Percentiles rank a stretch among this genome's conserved stretches.
Conservation (phyloP, 1,139 yeast genomes). For the Suhomyces bolitotheri region DNA sequence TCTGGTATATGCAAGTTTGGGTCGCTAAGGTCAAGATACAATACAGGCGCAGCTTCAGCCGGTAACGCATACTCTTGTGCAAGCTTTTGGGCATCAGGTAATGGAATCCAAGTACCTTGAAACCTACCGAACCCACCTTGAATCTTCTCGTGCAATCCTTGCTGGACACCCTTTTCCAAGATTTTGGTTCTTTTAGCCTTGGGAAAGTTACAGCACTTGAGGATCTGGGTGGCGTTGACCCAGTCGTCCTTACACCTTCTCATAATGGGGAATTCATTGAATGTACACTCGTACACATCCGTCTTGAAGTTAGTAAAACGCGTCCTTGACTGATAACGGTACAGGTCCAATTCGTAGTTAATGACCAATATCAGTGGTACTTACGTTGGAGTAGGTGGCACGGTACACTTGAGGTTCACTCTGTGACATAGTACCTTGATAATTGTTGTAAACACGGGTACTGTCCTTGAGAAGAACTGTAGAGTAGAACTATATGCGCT, state of each 20-base stretch:
- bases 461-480: conserved; percentile 4
- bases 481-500: conserved; percentile 6
- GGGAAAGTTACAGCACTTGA: conserved; percentile 92
- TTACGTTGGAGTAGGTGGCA: conserved; percentile 22
- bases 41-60: conserved; percentile 56
- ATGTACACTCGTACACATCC: conserved; percentile 83
- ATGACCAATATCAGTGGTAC: too few relatives aligned
- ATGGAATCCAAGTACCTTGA: conserved; percentile 98
- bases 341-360: too few relatives aligned
- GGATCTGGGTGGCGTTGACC: conserved; percentile 97
- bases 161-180: conserved; percentile 86
- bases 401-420: conserved; percentile 20
- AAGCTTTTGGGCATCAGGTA: conserved; percentile 55
- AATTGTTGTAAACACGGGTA: background rate
- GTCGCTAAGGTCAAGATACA: conserved; percentile 50
- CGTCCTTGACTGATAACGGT: conserved; percentile 4
- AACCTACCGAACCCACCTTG: conserved; percentile 98
- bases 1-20: conserved; percentile 49
- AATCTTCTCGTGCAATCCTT: conserved; percentile 84
- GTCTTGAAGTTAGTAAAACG: conserved; percentile 16
- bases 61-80: conserved; percentile 56
- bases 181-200: conserved; percentile 92
- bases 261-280: conserved; percentile 88
- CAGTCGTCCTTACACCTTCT: conserved; percentile 87
- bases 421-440: conserved; percentile 7